phyloP scores from a whole-genome alignment of 768 basidiomycete species.

The Lactarius tabidus region DNA sequence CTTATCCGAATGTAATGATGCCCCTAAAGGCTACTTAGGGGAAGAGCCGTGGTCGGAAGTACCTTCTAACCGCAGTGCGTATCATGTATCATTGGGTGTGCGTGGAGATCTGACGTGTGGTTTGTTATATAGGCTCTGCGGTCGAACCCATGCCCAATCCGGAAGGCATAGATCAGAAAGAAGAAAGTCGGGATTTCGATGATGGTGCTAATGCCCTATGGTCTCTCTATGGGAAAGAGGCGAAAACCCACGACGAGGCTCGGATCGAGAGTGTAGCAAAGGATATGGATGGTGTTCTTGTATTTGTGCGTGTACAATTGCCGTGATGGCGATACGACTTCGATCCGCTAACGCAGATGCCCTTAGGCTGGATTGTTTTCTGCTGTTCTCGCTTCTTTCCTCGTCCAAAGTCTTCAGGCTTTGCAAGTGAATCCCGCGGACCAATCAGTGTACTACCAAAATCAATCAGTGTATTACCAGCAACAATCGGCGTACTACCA shows the following conservation, averaged over 20 bases:
- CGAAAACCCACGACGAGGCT: not conserved
- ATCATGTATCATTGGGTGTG: not conserved
- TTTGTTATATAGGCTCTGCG: not conserved
- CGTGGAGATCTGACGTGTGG: not conserved
- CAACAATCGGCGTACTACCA: not conserved
- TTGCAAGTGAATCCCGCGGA: slow-evolving; percentile 7
- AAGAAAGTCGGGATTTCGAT: not conserved
- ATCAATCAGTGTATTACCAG: too few species aligned
- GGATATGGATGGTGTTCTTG: not conserved
- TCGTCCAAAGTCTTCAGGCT: slow-evolving; percentile 5
- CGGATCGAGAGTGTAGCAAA: not conserved
- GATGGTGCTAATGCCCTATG: slow-evolving; percentile 4
- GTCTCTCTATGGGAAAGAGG: slow-evolving; percentile 2
- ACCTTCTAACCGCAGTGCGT: not conserved
- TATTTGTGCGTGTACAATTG: not conserved
- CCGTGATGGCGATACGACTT: not conserved
- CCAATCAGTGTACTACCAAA: too few species aligned
- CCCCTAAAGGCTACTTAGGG: not conserved
- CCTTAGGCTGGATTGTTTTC: slow-evolving; percentile 23
- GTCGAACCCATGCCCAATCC: not conserved
- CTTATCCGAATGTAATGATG: not conserved
- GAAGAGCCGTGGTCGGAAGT: not conserved
- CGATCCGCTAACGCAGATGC: too few species aligned
- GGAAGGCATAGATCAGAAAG: not conserved
- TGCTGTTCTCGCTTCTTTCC: slow-evolving; percentile 12